Conservation (phyloP, 225 moss, liverwort and hornwort genomes). For the Antitrichia curtipendula region DNA sequence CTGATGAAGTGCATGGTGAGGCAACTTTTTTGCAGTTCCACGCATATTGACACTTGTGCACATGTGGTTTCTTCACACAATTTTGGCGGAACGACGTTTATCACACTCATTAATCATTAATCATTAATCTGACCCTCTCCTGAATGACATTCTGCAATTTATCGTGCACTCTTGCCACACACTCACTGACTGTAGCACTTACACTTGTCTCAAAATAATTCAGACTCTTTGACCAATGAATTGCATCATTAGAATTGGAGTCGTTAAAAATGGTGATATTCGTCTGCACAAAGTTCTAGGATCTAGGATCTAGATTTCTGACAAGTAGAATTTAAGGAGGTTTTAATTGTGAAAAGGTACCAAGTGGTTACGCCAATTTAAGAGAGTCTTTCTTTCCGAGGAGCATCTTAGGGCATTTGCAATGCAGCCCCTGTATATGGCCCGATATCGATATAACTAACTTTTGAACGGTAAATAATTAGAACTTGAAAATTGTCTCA, state of each 20-base stretch:
- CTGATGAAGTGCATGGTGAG: neutral
- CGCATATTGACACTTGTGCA: neutral
- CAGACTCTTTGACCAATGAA: neutral
- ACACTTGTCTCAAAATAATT: neutral
- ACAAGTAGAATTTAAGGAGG: neutral
- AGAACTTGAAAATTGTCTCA: too few relatives aligned
- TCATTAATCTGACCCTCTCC: neutral
- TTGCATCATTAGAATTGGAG: neutral
- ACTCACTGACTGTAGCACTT: neutral
- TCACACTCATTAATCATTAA: too few relatives aligned
- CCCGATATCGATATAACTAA: too few relatives aligned
- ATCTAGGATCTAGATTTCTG: neutral
- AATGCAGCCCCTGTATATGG: too few relatives aligned
- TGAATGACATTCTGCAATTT: neutral
- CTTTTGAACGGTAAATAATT: too few relatives aligned
- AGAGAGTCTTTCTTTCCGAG: too few relatives aligned
- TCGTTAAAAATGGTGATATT: neutral
- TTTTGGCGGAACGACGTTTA: neutral
- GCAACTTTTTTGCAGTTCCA: neutral
- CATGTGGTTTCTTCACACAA: neutral
- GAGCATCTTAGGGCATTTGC: too few relatives aligned
- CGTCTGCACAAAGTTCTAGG: neutral
- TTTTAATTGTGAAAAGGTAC: too few relatives aligned
- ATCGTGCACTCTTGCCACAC: neutral
- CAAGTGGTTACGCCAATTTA: too few relatives aligned